Base-by-base conservation (phyloP, 2,329 filamentous ascomycete genomes). In the Microdochium nivale region DNA sequence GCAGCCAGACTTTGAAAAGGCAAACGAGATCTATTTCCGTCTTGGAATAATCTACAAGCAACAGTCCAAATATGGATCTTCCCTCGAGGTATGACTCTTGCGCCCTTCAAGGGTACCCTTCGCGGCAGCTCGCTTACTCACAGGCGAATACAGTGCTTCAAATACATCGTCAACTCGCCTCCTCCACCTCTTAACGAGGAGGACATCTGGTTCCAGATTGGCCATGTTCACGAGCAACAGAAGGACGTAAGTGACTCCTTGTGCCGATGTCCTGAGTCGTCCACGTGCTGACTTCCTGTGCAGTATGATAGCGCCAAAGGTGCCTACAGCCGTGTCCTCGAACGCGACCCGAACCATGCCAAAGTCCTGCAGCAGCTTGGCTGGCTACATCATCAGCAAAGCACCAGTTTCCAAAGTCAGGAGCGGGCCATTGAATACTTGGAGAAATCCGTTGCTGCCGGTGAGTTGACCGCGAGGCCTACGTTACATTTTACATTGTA, bases 11-110 rank as follows among this genome's bases (percentile, higher is more conserved):
- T 97, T 97, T 60, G 94, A 99, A 65, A 99, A 99, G 78, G 91
- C 92, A 52, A 97, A 97, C 64, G 94, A 99, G 68, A 97, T 99
- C 51, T 99, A 97, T 69, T 99, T 99, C 72, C 84, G 94, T 25
- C 80, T 99, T 9, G 94, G 94, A n/a, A 99, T 99, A 73, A 97
- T 99, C 58, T 97, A 97, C 76, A 99, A 99, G 69, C 92, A 97
- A 64, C 94, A 97, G 66, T 86, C 91, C 55, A 97, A 97, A 68
- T 99, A 91, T 67, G 77, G 78, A 50, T 87, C 95, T 65, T 96
- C 91, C 76, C 76, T 97, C 47, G 94, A 97, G 71, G 91, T 95
- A 75, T 62, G 76, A 11, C 19, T 21, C 27, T 68, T 47, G 51
- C 53, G 5, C 10, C 35, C 5, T 47, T 23, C 44, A 13, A 24